Conservation (phyloP, 1,284 basidiomycete genomes). For the Sporisorium reilianum region DNA sequence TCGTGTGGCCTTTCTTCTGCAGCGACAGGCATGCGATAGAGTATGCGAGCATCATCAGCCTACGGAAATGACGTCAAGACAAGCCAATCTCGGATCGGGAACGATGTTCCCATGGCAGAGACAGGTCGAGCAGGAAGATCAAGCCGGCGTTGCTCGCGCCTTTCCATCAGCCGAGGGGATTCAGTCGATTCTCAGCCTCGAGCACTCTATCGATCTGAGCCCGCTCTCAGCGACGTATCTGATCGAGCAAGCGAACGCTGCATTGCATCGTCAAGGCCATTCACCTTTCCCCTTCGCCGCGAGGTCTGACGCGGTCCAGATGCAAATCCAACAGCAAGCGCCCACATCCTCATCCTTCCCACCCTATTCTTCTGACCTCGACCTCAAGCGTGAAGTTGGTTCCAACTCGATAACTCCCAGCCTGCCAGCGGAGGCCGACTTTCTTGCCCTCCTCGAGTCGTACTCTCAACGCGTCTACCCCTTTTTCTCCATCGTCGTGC, state of each 20-base stretch:
- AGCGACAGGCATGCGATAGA: background rate
- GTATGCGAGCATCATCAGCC: background rate
- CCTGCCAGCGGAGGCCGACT: slow-evolving; percentile 1
- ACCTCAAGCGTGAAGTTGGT: slow-evolving; percentile 2
- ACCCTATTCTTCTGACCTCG: too few relatives aligned
- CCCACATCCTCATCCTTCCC: background rate
- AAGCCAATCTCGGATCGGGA: slow-evolving; percentile 8
- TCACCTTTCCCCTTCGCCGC: background rate
- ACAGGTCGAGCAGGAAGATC: background rate
- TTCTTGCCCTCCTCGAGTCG: slow-evolving; percentile 6
- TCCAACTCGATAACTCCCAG: background rate
- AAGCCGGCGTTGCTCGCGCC: background rate
- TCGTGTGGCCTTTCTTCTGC: background rate
- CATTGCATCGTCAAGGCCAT: background rate
- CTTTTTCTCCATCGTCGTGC: slow-evolving; percentile 4
- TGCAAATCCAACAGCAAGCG: background rate
- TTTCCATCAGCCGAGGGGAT: too few relatives aligned
- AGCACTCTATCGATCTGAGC: background rate
- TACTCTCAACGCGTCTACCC: slow-evolving; percentile 2
- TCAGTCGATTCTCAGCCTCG: background rate
- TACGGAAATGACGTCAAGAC: background rate
- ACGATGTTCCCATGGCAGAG: background rate
- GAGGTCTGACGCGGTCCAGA: background rate
- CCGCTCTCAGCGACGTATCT: slow-evolving; percentile 4
- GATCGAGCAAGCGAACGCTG: slow-evolving; percentile 2